Evolutionary conservation across 2,329 filamentous ascomycete species (phyloP).

Genomic region (Aurifilum marmelostoma): DNA sequence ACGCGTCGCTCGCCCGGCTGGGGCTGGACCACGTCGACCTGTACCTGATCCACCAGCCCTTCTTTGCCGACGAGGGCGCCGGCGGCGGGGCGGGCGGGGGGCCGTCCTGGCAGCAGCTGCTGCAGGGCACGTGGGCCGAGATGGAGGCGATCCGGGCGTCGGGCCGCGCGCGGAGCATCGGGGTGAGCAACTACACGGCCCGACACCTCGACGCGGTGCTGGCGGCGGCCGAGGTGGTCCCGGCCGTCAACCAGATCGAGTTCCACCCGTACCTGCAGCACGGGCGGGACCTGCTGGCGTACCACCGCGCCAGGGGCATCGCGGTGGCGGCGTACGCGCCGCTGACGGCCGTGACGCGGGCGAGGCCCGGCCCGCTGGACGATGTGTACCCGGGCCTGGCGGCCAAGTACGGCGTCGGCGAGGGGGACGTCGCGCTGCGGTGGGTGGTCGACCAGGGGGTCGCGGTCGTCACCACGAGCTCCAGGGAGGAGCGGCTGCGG

Average conservation of each 20-base stretch:
- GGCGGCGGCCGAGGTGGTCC: conserved; percentile 61
- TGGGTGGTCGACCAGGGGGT: conserved; percentile 64
- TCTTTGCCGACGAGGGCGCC: conserved; percentile 50
- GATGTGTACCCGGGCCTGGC: conserved; percentile 49
- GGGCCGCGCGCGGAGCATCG: conserved; percentile 70
- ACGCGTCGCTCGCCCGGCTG: conserved; percentile 66
- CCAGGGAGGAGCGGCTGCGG: conserved; percentile 59
- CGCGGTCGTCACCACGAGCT: conserved; percentile 62
- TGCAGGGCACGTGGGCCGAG: conserved; percentile 64
- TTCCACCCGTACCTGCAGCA: conserved; percentile 77
- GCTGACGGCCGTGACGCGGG: conserved; percentile 44
- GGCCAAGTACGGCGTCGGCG: conserved; percentile 57
- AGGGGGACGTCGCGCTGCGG: conserved; percentile 56
- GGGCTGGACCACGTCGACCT: conserved; percentile 72
- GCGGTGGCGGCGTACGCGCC: conserved; percentile 40
- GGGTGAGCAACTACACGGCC: conserved; percentile 74
- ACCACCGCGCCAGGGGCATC: conserved; percentile 45
- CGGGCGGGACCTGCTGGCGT: conserved; percentile 46
- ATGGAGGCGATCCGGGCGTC: conserved; percentile 68
- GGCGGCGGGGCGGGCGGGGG: too few species aligned
- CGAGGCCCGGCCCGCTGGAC: conserved; percentile 57
- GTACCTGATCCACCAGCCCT: conserved; percentile 67
- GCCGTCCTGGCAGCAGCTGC: too few species aligned
- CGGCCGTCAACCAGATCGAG: conserved; percentile 81
- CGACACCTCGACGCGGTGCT: conserved; percentile 59